Percentiles rank a stretch among this genome's conserved stretches.
phyloP scores from a whole-genome alignment of 306 rosid genomes.

The Begonia loranthoides region DNA sequence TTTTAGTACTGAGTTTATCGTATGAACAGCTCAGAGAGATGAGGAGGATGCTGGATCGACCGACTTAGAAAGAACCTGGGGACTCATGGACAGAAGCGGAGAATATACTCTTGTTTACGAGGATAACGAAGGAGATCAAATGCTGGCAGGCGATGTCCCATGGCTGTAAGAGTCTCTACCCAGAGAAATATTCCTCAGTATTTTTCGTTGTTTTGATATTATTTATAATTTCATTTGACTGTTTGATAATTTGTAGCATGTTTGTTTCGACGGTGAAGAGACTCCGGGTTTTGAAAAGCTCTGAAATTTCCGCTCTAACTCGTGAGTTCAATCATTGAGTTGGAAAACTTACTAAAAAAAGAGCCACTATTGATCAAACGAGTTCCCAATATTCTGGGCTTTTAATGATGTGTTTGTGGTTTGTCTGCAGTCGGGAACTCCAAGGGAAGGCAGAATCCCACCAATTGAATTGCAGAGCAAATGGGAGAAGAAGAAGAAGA shows the following conservation, averaged over 20 bases:
- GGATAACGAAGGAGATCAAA: conserved; percentile 80
- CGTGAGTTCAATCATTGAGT: no score
- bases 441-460: no score
- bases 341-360: no score
- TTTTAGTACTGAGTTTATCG: no score
- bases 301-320: conserved; percentile 49
- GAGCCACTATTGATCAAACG: no score
- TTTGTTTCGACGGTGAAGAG: conserved; percentile 79
- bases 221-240: neutral
- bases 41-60: conserved; percentile 38
- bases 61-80: conserved; percentile 33
- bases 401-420: no score
- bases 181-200: conserved; percentile 3
- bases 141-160: conserved; percentile 97
- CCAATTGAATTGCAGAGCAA: no score
- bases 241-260: conserved; percentile 37
- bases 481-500: no score
- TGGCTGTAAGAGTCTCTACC: conserved; percentile 70
- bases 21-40: conserved; percentile 48
- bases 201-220: conserved; percentile 12
- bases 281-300: conserved; percentile 72
- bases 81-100: conserved; percentile 66
- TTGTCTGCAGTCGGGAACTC: conserved; percentile 16
- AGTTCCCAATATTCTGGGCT: no score
- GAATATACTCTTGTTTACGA: conserved; percentile 87